A percentile compares a stretch with the other conserved stretches of the same genome.
These are phyloP conservation scores for Pseudocercospora macadamiae DNA, from an alignment of 2,329 filamentous ascomycete species.

Conservation along the genomic window DNA sequence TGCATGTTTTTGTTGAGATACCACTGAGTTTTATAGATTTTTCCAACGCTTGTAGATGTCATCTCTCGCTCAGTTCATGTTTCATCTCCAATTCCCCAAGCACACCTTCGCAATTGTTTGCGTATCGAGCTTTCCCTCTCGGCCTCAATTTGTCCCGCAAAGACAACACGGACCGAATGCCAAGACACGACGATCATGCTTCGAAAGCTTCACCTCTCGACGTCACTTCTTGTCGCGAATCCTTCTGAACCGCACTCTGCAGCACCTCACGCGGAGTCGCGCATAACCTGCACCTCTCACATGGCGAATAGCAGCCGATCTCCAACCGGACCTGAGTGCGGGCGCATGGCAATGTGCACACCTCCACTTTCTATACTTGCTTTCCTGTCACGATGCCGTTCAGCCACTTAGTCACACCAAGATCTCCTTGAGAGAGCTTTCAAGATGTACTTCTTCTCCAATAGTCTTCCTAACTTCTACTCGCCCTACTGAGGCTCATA, in stretches of 20 bases:
- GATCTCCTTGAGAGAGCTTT: background rate
- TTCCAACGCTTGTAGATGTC: too few relatives aligned
- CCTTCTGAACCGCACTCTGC: background rate
- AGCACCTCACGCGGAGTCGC: background rate
- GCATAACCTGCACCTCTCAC: background rate
- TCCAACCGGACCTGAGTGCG: constrained; percentile 1
- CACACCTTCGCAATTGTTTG: too few relatives aligned
- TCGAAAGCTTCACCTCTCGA: too few relatives aligned
- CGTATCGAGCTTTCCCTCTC: too few relatives aligned
- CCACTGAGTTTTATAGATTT: too few relatives aligned
- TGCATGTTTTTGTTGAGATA: background rate
- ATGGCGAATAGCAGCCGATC: background rate
- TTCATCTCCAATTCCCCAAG: too few relatives aligned
- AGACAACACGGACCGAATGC: too few relatives aligned
- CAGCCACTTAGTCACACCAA: constrained; percentile 3
- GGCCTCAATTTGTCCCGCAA: too few relatives aligned
- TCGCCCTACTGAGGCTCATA: background rate
- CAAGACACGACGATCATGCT: too few relatives aligned
- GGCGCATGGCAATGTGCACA: background rate
- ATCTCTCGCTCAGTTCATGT: too few relatives aligned
- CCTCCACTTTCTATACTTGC: background rate
- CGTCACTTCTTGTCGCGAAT: background rate
- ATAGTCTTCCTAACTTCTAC: background rate
- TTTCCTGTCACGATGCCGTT: constrained; percentile 2
- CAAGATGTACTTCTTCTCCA: background rate